Evolutionary conservation across 345 rosid species (phyloP).

Genomic region (Bruguiera parviflora): DNA sequence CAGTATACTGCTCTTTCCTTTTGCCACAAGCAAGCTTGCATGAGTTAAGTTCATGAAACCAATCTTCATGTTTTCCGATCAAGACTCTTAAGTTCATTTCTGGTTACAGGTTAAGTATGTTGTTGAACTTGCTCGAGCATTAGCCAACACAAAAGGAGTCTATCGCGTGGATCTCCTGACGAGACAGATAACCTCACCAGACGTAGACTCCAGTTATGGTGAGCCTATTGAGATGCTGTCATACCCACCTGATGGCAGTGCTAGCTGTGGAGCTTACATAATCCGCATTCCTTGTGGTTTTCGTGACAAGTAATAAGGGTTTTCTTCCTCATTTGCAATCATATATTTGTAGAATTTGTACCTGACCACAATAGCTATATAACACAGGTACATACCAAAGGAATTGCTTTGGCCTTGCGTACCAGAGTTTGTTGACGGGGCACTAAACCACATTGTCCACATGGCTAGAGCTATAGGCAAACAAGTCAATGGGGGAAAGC

Average conservation of each 20-base stretch:
- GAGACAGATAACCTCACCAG: constrained; percentile 60
- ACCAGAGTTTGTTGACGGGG: constrained; percentile 62
- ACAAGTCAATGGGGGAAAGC: constrained; percentile 49
- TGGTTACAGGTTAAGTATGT: constrained; percentile 60
- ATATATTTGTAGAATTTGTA: not conserved
- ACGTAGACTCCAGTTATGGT: constrained; percentile 62
- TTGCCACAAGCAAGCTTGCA: not conserved
- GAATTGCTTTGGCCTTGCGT: constrained; percentile 70
- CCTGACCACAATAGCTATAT: not conserved
- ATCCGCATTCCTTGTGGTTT: constrained; percentile 67
- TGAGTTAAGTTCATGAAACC: not conserved
- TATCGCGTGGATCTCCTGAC: constrained; percentile 65
- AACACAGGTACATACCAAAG: constrained; percentile 54
- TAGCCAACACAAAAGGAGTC: constrained; percentile 52
- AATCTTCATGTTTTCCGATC: not conserved
- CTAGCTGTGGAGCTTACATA: constrained; percentile 64
- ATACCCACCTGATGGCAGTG: constrained; percentile 56
- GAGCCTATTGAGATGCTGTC: constrained; percentile 83
- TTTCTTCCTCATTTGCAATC: not conserved
- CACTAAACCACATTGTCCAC: constrained; percentile 51
- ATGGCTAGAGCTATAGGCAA: constrained; percentile 61
- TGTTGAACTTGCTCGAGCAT: constrained; percentile 66
- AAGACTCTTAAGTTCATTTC: not conserved
- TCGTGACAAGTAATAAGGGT: constrained; percentile 38
- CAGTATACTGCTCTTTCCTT: not conserved